Percentiles rank a stretch among this genome's conserved stretches.
Conservation (phyloP, 805 yeast genomes). For the Blastobotrys terrestris region DNA sequence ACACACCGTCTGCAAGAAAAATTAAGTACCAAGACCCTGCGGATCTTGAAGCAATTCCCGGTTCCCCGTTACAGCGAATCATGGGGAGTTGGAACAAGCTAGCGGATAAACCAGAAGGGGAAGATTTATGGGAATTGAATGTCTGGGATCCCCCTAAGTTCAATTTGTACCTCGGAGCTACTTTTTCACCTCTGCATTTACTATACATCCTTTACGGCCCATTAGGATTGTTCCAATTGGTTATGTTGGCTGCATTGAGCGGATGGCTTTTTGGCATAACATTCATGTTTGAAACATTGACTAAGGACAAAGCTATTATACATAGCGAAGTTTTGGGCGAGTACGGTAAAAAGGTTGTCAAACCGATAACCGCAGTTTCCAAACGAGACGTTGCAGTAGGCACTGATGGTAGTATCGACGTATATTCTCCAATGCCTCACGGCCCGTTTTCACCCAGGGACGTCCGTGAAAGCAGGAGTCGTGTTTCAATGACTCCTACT, state of each 20-base stretch:
- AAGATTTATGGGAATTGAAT: slow-evolving; percentile 42
- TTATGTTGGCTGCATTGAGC: slow-evolving; percentile 35
- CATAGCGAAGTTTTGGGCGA: slow-evolving; percentile 58
- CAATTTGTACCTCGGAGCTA: slow-evolving; percentile 42
- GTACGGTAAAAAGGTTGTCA: slow-evolving; percentile 54
- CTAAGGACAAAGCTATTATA: slow-evolving; percentile 55
- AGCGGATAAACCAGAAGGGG: slow-evolving; percentile 4
- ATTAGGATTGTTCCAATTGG: slow-evolving; percentile 33
- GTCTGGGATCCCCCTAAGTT: slow-evolving; percentile 68
- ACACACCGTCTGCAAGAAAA: slow-evolving; percentile 22
- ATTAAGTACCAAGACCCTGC: slow-evolving; percentile 8
- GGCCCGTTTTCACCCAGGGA: slow-evolving; percentile 18
- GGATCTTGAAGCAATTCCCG: neutral
- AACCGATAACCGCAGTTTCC: slow-evolving; percentile 46
- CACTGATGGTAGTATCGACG: slow-evolving; percentile 26
- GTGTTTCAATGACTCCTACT: slow-evolving; percentile 9
- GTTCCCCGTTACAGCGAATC: slow-evolving; percentile 4
- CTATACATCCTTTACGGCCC: slow-evolving; percentile 37
- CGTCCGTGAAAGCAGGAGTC: slow-evolving; percentile 15
- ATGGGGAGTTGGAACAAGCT: neutral
- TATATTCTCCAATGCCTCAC: slow-evolving; percentile 23
- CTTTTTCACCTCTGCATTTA: slow-evolving; percentile 55
- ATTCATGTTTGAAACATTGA: slow-evolving; percentile 40
- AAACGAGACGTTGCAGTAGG: slow-evolving; percentile 53
- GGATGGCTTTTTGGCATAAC: slow-evolving; percentile 32